Base-by-base conservation (phyloP, 192 early-diverging fungal species). In the Mortierella claussenii region DNA sequence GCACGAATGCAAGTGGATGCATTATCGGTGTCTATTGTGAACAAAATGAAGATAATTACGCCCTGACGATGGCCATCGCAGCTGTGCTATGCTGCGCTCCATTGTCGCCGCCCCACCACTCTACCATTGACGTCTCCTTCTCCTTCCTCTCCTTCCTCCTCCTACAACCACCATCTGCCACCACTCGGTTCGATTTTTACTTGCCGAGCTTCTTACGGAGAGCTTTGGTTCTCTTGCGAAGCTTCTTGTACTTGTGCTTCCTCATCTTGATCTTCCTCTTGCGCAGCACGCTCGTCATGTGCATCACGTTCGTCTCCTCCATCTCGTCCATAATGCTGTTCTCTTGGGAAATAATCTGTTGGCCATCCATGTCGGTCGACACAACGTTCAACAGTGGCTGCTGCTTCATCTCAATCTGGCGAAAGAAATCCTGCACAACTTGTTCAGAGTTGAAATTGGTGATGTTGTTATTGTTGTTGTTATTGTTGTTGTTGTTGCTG, bases 201-300 rank as follows among this genome's bases (percentile, higher is more conserved):
- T 93, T 93, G 57, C 90, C 89, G 43, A 92, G 82, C 33, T 87
- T 86, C 82, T 89, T 90, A 59, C 90, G 86, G 80, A 91, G 71
- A n/a, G 92, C 91, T 56, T 88, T 86, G 30, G 83, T 88, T 80
- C 89, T 86, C 81, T 92, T 92, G 65, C 92, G 85, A 53, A 90
- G 74, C 78, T 98, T 98, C 80, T 91, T 93, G 78, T 92, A 91
- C 83, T 98, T 98, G 86, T 98, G 95, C 83, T 96, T 98, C 73
- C 96, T 96, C 95, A 96, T 95, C 89, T 95, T 95, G 81, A 90
- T 89, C 68, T 84, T 90, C 53, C 94, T 88, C 74, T 92, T 92
- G 80, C 94, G 91, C 64, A 89, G 78, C 31, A 96, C 91, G 65
- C 87, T 93, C 26, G 94, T 93, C 80, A 91, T 69, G 46, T 90